A percentile compares a stretch with the other conserved stretches of the same genome.
phyloP scores from a whole-genome alignment of 2,329 filamentous ascomycete genomes.

The Curvularia hawaiiensis region DNA sequence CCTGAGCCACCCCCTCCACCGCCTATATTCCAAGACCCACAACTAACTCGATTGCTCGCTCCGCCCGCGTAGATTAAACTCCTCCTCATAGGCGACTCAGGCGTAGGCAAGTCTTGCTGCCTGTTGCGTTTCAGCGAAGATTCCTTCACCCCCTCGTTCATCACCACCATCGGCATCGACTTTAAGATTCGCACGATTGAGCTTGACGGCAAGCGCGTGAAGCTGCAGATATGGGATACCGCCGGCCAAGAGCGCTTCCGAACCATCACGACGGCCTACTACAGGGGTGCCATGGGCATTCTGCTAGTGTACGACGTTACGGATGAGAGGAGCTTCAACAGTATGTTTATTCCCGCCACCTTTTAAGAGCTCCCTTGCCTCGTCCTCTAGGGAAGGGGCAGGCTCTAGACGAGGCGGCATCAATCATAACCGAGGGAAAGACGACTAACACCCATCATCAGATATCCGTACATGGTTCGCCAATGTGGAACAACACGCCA shows the following conservation, averaged over 20 bases:
- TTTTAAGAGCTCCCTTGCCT: not conserved
- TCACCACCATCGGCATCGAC: slow-evolving; percentile 99
- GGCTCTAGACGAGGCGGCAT: too few species aligned
- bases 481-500: slow-evolving; percentile 97
- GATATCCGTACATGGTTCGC: slow-evolving; percentile 99
- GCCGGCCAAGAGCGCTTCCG: slow-evolving; percentile 98
- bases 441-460: slow-evolving; percentile 49
- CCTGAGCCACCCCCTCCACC: slow-evolving; percentile 16
- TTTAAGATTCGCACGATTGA: slow-evolving; percentile 99
- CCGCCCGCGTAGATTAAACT: slow-evolving; percentile 78
- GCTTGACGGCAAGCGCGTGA: slow-evolving; percentile 97
- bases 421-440: too few species aligned
- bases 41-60: slow-evolving; percentile 15
- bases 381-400: too few species aligned
- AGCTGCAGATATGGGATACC: slow-evolving; percentile 99
- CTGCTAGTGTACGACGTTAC: slow-evolving; percentile 98
- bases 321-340: slow-evolving; percentile 93
- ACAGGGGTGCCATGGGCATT: slow-evolving; percentile 97
- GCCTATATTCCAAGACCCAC: slow-evolving; percentile 9
- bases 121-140: slow-evolving; percentile 96
- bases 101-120: slow-evolving; percentile 97
- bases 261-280: slow-evolving; percentile 98
- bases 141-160: slow-evolving; percentile 96
- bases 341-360: slow-evolving; percentile 58
- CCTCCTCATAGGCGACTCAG: slow-evolving; percentile 93